Conservation (phyloP, 441 rosid species). For the Jatropha multifida region DNA sequence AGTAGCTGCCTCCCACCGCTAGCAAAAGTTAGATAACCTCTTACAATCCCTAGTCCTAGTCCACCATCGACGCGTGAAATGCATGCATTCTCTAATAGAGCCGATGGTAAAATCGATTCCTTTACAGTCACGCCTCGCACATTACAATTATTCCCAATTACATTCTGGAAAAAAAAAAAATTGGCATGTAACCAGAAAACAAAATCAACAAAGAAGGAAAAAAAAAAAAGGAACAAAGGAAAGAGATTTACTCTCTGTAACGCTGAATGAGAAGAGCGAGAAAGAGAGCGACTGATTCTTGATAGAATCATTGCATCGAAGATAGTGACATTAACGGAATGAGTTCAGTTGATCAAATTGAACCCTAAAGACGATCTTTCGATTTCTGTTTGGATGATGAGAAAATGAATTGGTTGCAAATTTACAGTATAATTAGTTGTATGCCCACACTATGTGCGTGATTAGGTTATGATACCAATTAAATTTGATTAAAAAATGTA, state of each 20-base stretch:
- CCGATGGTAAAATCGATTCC: slow-evolving; percentile 24
- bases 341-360: neutral
- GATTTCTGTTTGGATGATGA: slow-evolving; percentile 14
- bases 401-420: neutral
- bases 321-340: slow-evolving; percentile 23
- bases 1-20: slow-evolving; percentile 40
- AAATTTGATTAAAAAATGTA: too few species aligned
- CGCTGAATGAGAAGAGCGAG: slow-evolving; percentile 36
- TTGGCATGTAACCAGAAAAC: neutral
- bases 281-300: slow-evolving; percentile 35
- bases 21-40: slow-evolving; percentile 36
- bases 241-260: slow-evolving; percentile 29
- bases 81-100: slow-evolving; percentile 22
- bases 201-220: neutral
- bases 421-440: neutral
- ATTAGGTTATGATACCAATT: too few species aligned
- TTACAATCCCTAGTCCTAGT: slow-evolving; percentile 28
- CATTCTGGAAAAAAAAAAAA: slow-evolving; percentile 23
- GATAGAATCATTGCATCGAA: slow-evolving; percentile 36
- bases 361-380: neutral
- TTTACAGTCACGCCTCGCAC: slow-evolving; percentile 20
- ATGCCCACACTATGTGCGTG: too few species aligned
- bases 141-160: slow-evolving; percentile 7
- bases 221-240: neutral
- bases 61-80: slow-evolving; percentile 34